Conservation (phyloP, 2,329 filamentous ascomycete species). For the Cryphonectria naterciae region DNA sequence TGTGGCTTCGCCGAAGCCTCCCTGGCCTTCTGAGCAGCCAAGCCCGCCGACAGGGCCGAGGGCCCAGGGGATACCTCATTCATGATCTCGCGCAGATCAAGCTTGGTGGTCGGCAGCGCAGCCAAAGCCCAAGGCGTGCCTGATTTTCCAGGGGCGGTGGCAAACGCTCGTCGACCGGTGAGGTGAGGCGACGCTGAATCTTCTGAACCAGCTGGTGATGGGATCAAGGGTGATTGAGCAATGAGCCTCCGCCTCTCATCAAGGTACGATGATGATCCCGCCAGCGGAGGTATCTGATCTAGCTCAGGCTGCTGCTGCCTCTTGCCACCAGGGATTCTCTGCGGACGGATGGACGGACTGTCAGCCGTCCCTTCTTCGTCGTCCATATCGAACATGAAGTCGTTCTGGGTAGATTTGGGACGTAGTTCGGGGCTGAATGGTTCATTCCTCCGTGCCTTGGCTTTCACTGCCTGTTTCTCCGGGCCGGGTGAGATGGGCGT, state of each 20-base stretch:
- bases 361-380: constrained; percentile 61
- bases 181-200: constrained; percentile 20
- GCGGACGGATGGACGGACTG: constrained; percentile 39
- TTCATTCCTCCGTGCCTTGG: constrained; percentile 55
- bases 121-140: constrained; percentile 55
- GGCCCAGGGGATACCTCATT: constrained; percentile 53
- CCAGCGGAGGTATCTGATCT: constrained; percentile 38
- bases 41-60: constrained; percentile 58
- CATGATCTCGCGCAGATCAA: constrained; percentile 81
- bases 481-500: constrained; percentile 45
- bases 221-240: constrained; percentile 22
- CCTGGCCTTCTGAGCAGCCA: constrained; percentile 55
- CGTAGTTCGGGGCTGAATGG: constrained; percentile 69
- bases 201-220: constrained; percentile 27
- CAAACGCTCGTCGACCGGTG: constrained; percentile 19
- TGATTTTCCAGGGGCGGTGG: constrained; percentile 28
- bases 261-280: constrained; percentile 41
- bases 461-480: constrained; percentile 52
- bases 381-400: constrained; percentile 95
- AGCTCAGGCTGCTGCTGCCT: constrained; percentile 32
- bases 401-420: constrained; percentile 68
- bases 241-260: constrained; percentile 44
- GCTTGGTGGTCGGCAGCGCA: constrained; percentile 61
- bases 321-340: constrained; percentile 28
- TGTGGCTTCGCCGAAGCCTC: constrained; percentile 43